Evolutionary conservation across 2,329 filamentous ascomycete species (phyloP), one percentile per base, ranked within the genome.

Genomic region (Rhynchosporium agropyri): DNA sequence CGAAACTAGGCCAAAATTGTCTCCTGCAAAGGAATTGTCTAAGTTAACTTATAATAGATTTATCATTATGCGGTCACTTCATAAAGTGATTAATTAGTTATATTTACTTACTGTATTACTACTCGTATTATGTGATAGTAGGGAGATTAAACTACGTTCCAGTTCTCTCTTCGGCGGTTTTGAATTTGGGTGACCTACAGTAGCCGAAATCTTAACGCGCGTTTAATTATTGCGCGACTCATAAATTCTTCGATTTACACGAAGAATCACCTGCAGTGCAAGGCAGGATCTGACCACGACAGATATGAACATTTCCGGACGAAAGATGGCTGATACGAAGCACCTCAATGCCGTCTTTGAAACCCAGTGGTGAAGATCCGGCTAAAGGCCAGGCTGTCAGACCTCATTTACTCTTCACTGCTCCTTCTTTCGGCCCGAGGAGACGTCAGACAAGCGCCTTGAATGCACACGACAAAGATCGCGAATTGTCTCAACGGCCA

Each of bases 401-500:
- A 36, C 68, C 69, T 54, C 67, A 61, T 40, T 58, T 68, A 46
- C 56, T 60, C 8, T 63, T 68, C 45, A 61, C 66, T 20, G 45
- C 59, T 10, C 61, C 64, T 15, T 60, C 68, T 15, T 64, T 64
- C 50, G 59, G 59, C 31, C 60, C 55, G 54, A 60, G 33, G 9
- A 36, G 57, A 58, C 60, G 33, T n/a, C 63, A 62, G 31, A 58
- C 50, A 61, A 50, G 60, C 10, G 45, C 42, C 46, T 9, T 60
- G 33, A 60, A 62, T 48, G 28, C 31, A 40, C 56, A 57, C 57
- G 58, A 26, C 28, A 64, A 65, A 50, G 58, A 26, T 33, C 65
- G 64, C 7, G 63, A 61, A 48, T 33, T 68, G 4, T 65, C 67
- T 57, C 68, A 67, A 48, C 69, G 69, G 26, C 66, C 62, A 45